Evolutionary conservation across 2,329 filamentous ascomycete genomes (phyloP).

Genomic region (Neonectria punicea): DNA sequence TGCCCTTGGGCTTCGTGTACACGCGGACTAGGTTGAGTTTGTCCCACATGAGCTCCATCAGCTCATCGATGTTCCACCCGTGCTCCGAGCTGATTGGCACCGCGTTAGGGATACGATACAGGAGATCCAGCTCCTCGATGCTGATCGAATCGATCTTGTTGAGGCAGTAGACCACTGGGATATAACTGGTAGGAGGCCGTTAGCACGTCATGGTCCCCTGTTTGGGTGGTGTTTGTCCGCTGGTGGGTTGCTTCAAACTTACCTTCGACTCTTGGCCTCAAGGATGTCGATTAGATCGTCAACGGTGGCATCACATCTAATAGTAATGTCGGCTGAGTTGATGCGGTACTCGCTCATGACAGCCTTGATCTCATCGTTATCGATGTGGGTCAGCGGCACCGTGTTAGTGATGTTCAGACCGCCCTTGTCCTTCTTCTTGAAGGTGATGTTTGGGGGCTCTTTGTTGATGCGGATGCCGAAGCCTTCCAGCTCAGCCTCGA

Average conservation of each 20-base stretch:
- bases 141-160: conserved; percentile 99
- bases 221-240: conserved; percentile 9
- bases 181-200: conserved; percentile 72
- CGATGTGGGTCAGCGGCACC: conserved; percentile 89
- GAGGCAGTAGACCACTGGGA: conserved; percentile 97
- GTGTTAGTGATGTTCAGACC: conserved; percentile 97
- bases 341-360: conserved; percentile 98
- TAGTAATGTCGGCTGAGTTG: conserved; percentile 95
- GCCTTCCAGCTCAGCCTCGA: conserved; percentile 93
- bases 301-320: conserved; percentile 96
- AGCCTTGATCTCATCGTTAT: conserved; percentile 95
- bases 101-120: conserved; percentile 96
- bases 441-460: conserved; percentile 96
- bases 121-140: conserved; percentile 94
- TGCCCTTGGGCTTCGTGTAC: conserved; percentile 98
- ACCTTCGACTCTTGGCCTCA: conserved; percentile 85
- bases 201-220: conserved; percentile 22
- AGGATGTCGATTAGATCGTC: conserved; percentile 97
- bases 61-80: conserved; percentile 97
- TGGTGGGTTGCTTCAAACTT: conserved; percentile 24
- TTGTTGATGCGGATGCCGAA: conserved; percentile 99
- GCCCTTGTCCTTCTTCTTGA: conserved; percentile 99
- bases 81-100: conserved; percentile 97
- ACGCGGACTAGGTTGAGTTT: conserved; percentile 91
- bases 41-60: conserved; percentile 99